A percentile compares a stretch with the other conserved stretches of the same genome.
Conservation (phyloP, 805 yeast genomes). For the Wickerhamomyces mucosus region DNA sequence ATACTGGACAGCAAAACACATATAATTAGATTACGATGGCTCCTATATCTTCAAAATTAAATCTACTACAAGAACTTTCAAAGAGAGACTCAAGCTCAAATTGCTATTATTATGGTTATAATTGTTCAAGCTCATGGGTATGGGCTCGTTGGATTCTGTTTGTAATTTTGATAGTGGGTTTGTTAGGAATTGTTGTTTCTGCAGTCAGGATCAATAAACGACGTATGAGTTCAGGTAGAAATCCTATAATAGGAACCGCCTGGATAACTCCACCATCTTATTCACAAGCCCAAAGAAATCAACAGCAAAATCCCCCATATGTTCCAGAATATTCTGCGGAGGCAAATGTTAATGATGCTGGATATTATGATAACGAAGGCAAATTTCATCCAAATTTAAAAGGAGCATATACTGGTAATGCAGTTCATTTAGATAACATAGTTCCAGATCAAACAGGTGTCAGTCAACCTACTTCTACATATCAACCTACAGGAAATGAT, state of each 20-base stretch:
- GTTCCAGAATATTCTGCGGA: conserved; percentile 64
- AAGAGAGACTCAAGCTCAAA: too few relatives aligned
- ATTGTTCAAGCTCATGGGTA: conserved; percentile 10
- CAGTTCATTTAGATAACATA: conserved; percentile 11
- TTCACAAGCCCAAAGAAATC: conserved; percentile 28
- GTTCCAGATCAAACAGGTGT: conserved; percentile 18
- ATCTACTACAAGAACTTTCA: too few relatives aligned
- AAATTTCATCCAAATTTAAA: conserved; percentile 25
- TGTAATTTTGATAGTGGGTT: conserved; percentile 44
- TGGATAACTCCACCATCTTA: conserved; percentile 88
- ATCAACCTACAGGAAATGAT: conserved; percentile 7
- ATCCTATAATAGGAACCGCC: conserved; percentile 66
- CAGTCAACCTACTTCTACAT: conserved; percentile 5
- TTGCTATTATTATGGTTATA: conserved; percentile 13
- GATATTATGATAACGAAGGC: conserved; percentile 32
- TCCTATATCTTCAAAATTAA: too few relatives aligned
- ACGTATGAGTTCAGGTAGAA: conserved; percentile 33
- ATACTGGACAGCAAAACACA: too few relatives aligned
- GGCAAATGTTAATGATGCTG: conserved; percentile 68
- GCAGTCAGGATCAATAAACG: conserved; percentile 47
- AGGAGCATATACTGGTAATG: conserved; percentile 11
- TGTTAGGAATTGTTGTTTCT: conserved; percentile 36
- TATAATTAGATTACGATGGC: too few relatives aligned
- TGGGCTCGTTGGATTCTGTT: conserved; percentile 33
- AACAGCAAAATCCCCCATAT: conserved; percentile 35